phyloP scores from a whole-genome alignment of 2,329 filamentous ascomycete genomes.

The Penicillium digitatum region DNA sequence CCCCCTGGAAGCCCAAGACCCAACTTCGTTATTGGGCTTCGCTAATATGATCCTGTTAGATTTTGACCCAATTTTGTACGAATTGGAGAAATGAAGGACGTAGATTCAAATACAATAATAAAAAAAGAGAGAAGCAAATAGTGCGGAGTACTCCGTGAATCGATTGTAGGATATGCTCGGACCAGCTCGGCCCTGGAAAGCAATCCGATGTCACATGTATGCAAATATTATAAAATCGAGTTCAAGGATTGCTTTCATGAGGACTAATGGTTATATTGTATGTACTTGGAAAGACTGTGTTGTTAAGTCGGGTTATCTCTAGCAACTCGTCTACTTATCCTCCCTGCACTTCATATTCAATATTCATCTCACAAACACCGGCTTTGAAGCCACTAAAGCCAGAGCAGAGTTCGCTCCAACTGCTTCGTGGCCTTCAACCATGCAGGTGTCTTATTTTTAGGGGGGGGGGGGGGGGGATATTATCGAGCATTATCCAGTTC shows the following conservation, averaged over 20 bases:
- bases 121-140: neutral
- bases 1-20: conserved; percentile 1
- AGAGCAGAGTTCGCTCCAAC: neutral
- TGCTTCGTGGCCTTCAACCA: neutral
- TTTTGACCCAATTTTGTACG: neutral
- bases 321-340: conserved; percentile 12
- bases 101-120: neutral
- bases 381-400: conserved; percentile 8
- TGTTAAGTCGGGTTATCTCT: conserved; percentile 8
- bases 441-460: conserved; percentile 13
- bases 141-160: neutral
- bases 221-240: neutral
- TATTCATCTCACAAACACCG: conserved; percentile 8
- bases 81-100: neutral
- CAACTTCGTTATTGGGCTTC: neutral
- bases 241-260: conserved; percentile 1
- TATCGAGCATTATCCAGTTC: conserved; percentile 22
- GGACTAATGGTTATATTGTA: conserved; percentile 7
- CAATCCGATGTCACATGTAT: conserved; percentile 1
- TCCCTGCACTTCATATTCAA: conserved; percentile 10
- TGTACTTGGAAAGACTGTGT: conserved; percentile 6
- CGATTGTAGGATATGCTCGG: neutral
- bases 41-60: neutral
- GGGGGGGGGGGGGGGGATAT: conserved; percentile 12
- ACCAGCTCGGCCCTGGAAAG: neutral